Evolutionary conservation across 345 rosid genomes (phyloP).

Genomic region (Populus alba): DNA sequence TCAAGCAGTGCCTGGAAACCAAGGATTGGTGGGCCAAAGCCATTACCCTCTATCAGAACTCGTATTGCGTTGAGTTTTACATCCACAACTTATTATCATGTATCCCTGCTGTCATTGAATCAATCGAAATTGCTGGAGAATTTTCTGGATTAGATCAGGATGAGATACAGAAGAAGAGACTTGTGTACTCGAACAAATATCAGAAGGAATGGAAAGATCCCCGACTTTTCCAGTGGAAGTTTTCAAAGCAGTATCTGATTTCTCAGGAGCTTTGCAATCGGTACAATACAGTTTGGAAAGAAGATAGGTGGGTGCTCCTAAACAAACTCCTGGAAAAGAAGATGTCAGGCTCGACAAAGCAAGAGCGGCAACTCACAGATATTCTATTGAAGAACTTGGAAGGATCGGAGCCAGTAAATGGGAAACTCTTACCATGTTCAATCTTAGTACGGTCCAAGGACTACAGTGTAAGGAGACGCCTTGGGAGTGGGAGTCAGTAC

Average conservation of each 20-base stretch:
- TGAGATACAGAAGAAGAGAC: slow-evolving; percentile 24
- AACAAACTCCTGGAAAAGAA: slow-evolving; percentile 21
- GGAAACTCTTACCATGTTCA: slow-evolving; percentile 18
- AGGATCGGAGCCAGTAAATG: not conserved
- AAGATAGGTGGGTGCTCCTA: slow-evolving; percentile 30
- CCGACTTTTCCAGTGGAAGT: slow-evolving; percentile 19
- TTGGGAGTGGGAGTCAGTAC: slow-evolving; percentile 24
- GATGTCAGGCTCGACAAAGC: slow-evolving; percentile 9
- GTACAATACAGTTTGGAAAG: slow-evolving; percentile 22
- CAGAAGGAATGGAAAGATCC: slow-evolving; percentile 29
- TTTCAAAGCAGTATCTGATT: slow-evolving; percentile 21
- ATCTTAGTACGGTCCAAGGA: slow-evolving; percentile 21
- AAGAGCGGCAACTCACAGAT: slow-evolving; percentile 12
- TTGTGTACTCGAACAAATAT: slow-evolving; percentile 19
- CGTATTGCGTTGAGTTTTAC: slow-evolving; percentile 20
- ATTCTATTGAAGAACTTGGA: slow-evolving; percentile 18
- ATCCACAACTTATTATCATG: slow-evolving; percentile 21
- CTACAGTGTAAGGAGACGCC: slow-evolving; percentile 20
- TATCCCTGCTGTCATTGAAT: slow-evolving; percentile 19
- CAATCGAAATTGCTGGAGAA: slow-evolving; percentile 30
- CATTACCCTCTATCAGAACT: slow-evolving; percentile 19
- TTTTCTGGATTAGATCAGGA: slow-evolving; percentile 18
- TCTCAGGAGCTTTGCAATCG: slow-evolving; percentile 19
- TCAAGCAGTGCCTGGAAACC: slow-evolving; percentile 23
- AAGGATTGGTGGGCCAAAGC: slow-evolving; percentile 27